Base-by-base conservation (phyloP, 208 protist species). In the Leishmania mexicana region DNA sequence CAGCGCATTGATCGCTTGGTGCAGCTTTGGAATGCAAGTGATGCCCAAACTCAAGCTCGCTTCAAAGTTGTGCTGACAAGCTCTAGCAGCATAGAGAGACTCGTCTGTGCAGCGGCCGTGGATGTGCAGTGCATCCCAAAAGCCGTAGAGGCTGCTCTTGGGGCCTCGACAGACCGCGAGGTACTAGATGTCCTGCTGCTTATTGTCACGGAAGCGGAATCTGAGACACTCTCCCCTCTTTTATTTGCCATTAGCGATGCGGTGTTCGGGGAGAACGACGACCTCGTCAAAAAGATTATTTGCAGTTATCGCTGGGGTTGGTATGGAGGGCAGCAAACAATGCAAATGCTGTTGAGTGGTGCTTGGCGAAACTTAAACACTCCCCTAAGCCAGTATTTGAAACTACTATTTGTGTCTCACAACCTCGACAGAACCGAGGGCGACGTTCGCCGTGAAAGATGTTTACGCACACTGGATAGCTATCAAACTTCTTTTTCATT, bases 11-110 rank as follows among this genome's bases (percentile, higher is more conserved):
- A 80, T 19, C 60, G 45, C 13, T 40, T 80, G 19, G 60, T 72
- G 5, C 28, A 80, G 19, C 42, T 80, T 8, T 80, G 76, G 76
- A 80, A 80, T 72, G n/a, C 57, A 65, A 80, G 62, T 51, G 31
- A n/a, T n/a, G 10, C 21, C 3, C 42, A 47, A 57, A 17, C 47
- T 13, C 76, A 80, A 40, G n/a, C 38, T 10, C 31, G 13, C 28
- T 57, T 79, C 0, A 40, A 49, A 31, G n/a, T 7, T 40, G 2
- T 28, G 11, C 35, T 79, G 24, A 40, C 45, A n/a, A 51, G 53
- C 57, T 71, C 75, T 51, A 21, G 17, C 58, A 24, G 45, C 28
- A 17, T 67, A 31, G 62, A 80, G 31, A 54, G 47, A 7, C 76
- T 80, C n/a, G 76, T 80, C 15, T 80, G 76, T 45, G 64, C 76